Evolutionary conservation across 2,329 filamentous ascomycete genomes (phyloP).

Genomic region (Tolypocladium ophioglossoides): DNA sequence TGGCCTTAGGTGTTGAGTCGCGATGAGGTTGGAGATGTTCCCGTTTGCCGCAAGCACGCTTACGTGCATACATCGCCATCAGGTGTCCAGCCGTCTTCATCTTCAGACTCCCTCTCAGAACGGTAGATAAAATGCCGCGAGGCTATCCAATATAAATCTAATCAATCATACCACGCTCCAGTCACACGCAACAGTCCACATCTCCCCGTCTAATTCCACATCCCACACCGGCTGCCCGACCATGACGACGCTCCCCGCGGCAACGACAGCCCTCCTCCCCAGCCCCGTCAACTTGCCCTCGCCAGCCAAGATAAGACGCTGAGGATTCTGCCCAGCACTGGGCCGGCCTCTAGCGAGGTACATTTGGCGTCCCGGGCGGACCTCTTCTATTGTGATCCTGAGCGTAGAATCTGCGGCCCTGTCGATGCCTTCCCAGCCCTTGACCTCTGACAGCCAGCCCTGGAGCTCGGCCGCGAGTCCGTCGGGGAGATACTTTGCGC

Average conservation of each 20-base stretch:
- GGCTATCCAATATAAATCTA: not conserved
- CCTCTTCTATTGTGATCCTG: constrained; percentile 18
- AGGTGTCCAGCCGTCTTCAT: too few species aligned
- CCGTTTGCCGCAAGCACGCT: constrained; percentile 24
- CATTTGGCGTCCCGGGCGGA: constrained; percentile 22
- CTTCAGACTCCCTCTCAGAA: too few species aligned
- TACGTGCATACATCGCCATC: constrained; percentile 18
- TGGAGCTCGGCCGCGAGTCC: constrained; percentile 29
- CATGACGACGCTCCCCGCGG: constrained; percentile 18
- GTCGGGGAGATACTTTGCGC: constrained; percentile 22
- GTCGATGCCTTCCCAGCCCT: constrained; percentile 18
- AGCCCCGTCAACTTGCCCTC: constrained; percentile 26
- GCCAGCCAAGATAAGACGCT: constrained; percentile 24
- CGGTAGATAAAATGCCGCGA: too few species aligned
- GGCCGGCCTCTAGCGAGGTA: constrained; percentile 17
- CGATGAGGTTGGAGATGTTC: constrained; percentile 4
- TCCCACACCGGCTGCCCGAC: constrained; percentile 28
- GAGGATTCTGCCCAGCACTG: not conserved
- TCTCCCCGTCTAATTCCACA: constrained; percentile 19
- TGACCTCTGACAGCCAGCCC: constrained; percentile 29
- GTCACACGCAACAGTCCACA: constrained; percentile 28
- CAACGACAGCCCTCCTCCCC: constrained; percentile 16
- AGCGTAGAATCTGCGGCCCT: constrained; percentile 5
- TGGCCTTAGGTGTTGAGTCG: not conserved
- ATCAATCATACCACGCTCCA: constrained; percentile 17